Evolutionary conservation across 805 yeast species (phyloP).

Genomic region (Cyberlindnera misumaiensis): DNA sequence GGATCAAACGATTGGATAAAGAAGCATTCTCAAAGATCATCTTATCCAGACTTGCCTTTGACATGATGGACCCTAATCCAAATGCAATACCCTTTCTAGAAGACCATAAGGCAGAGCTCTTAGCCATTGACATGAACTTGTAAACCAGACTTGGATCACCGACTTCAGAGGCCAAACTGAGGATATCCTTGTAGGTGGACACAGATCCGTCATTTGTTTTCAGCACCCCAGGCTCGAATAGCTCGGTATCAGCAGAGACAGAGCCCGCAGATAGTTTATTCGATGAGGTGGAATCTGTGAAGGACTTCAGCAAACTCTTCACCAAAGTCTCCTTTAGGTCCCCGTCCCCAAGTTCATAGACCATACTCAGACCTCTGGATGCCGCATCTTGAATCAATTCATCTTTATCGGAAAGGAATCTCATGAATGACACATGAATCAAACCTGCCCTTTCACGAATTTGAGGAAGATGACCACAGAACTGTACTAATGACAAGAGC

Average conservation of each 20-base stretch:
- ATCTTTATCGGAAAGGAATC: conserved; percentile 72
- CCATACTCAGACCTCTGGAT: conserved; percentile 74
- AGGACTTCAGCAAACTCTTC: conserved; percentile 64
- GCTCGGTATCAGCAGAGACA: conserved; percentile 69
- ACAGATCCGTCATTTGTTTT: conserved; percentile 81
- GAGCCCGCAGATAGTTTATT: conserved; percentile 51
- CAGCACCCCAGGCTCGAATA: conserved; percentile 77
- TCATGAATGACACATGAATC: conserved; percentile 71
- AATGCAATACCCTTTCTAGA: conserved; percentile 92
- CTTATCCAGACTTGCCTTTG: conserved; percentile 67
- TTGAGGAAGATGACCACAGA: conserved; percentile 44
- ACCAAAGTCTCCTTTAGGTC: conserved; percentile 68
- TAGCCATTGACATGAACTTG: conserved; percentile 88
- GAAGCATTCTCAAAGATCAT: conserved; percentile 46
- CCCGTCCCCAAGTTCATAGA: conserved; percentile 69
- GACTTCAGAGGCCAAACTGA: conserved; percentile 84
- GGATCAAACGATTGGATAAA: conserved; percentile 58
- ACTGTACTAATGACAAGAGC: conserved; percentile 75
- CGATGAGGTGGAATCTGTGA: conserved; percentile 57
- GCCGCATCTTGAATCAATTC: conserved; percentile 91
- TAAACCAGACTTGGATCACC: conserved; percentile 94
- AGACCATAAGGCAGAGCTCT: conserved; percentile 84
- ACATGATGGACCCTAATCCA: conserved; percentile 80
- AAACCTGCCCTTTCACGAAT: conserved; percentile 41
- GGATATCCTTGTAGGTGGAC: conserved; percentile 85